phyloP scores from a whole-genome alignment of 352 stramenopile genomes.

The Pythium sukuiense region DNA sequence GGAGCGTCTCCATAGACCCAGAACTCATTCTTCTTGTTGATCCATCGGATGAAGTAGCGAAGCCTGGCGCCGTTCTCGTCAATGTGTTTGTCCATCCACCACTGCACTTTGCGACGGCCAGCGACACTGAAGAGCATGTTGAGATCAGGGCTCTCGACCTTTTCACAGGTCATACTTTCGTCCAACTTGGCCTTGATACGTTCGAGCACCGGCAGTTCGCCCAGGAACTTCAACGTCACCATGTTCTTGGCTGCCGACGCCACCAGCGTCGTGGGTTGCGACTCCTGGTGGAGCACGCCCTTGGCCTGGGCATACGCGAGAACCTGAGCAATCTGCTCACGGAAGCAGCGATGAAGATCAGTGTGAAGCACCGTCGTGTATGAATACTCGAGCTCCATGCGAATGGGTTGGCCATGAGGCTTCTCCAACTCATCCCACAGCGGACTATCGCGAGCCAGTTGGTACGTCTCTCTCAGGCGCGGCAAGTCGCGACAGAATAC shows the following conservation, averaged over 20 bases:
- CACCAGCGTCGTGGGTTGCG: slow-evolving; percentile 6
- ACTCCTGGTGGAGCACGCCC: slow-evolving; percentile 16
- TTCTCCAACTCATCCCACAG: slow-evolving; percentile 26
- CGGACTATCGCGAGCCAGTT: slow-evolving; percentile 8
- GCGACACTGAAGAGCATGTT: slow-evolving; percentile 16
- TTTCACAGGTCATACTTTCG: slow-evolving; percentile 11
- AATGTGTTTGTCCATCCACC: slow-evolving; percentile 15
- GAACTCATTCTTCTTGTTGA: slow-evolving; percentile 23
- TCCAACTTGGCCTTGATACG: slow-evolving; percentile 25
- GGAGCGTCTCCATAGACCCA: slow-evolving; percentile 27
- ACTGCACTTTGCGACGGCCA: slow-evolving; percentile 13
- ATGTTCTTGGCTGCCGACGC: slow-evolving; percentile 23
- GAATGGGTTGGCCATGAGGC: slow-evolving; percentile 29
- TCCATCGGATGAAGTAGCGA: slow-evolving; percentile 28
- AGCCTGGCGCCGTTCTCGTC: slow-evolving; percentile 2
- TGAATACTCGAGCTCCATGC: slow-evolving; percentile 29
- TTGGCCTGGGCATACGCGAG: slow-evolving; percentile 10
- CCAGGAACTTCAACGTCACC: slow-evolving; percentile 30
- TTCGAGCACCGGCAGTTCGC: slow-evolving; percentile 12
- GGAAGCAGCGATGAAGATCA: slow-evolving; percentile 21
- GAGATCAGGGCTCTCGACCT: slow-evolving; percentile 19
- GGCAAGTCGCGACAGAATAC: slow-evolving; percentile 23
- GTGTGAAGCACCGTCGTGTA: slow-evolving; percentile 24
- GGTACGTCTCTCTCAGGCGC: slow-evolving; percentile 12
- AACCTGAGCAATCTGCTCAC: slow-evolving; percentile 11